Evolutionary conservation across 1,284 basidiomycete species (phyloP).

Genomic region (Gomphus bonarii): DNA sequence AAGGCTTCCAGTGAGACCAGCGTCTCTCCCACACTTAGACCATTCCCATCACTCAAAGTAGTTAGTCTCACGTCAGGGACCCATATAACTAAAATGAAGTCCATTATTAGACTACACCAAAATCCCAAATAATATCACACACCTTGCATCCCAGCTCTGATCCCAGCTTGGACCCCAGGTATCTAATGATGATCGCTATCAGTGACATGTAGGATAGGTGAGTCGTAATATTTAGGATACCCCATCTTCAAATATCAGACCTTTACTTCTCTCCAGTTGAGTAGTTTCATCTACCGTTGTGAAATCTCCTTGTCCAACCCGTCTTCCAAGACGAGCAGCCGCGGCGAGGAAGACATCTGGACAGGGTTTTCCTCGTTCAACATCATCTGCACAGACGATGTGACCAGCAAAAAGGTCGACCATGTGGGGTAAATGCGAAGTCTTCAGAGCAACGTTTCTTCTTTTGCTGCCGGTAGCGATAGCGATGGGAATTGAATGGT

Average conservation of each 20-base stretch:
- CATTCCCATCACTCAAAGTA: conserved; percentile 35
- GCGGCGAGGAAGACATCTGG: conserved; percentile 70
- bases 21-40: conserved; percentile 28
- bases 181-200: conserved; percentile 19
- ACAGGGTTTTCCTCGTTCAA: conserved; percentile 48
- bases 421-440: conserved; percentile 42
- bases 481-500: conserved; percentile 59
- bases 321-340: conserved; percentile 43
- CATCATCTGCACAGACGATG: conserved; percentile 62
- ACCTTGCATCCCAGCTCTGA: conserved; percentile 75
- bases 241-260: conserved; percentile 70
- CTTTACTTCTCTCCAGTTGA: conserved; percentile 39
- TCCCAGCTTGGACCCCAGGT: conserved; percentile 63
- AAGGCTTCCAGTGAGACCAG: conserved; percentile 56
- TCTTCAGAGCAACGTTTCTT: conserved; percentile 56
- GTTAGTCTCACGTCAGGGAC: conserved; percentile 61
- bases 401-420: conserved; percentile 50
- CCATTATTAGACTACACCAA: background rate
- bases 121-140: conserved; percentile 19
- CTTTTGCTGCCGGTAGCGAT: conserved; percentile 65
- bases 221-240: background rate
- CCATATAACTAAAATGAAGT: conserved; percentile 50
- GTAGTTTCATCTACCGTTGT: conserved; percentile 26
- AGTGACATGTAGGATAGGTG: background rate
- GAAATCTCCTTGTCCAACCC: conserved; percentile 41